Conservation (phyloP, 805 yeast genomes). For the Jamesozyma spencerorum region DNA sequence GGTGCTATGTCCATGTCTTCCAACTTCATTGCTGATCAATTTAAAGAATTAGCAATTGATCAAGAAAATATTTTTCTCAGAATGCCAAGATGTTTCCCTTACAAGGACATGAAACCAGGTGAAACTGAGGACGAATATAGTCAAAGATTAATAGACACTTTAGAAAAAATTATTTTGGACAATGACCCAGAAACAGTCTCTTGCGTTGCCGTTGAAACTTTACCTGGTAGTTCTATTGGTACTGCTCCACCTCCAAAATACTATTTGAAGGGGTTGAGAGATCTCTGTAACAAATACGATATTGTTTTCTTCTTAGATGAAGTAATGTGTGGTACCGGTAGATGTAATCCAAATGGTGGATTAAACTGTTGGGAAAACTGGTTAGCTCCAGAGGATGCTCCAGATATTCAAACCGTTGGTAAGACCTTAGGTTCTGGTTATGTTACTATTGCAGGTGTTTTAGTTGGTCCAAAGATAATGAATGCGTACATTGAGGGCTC, state of each 20-base stretch:
- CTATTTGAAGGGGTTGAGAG: conserved; percentile 38
- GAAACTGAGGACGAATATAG: conserved; percentile 36
- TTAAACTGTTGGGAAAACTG: conserved; percentile 41
- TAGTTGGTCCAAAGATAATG: conserved; percentile 35
- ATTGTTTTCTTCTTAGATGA: conserved; percentile 44
- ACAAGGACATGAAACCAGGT: conserved; percentile 25
- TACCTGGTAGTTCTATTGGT: conserved; percentile 41
- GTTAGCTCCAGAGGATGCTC: conserved; percentile 32
- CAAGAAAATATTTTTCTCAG: conserved; percentile 15
- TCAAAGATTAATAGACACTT: conserved; percentile 31
- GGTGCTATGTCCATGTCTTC: conserved; percentile 34
- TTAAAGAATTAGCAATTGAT: conserved; percentile 6
- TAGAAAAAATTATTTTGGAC: conserved; percentile 35
- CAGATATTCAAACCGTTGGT: conserved; percentile 42
- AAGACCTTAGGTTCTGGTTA: conserved; percentile 43
- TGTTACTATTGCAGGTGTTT: conserved; percentile 40
- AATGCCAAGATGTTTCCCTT: conserved; percentile 31
- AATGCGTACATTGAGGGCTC: conserved; percentile 34
- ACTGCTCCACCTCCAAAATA: conserved; percentile 38
- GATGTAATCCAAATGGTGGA: conserved; percentile 36
- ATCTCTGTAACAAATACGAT: conserved; percentile 44
- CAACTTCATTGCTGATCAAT: conserved; percentile 10
- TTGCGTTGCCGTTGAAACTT: conserved; percentile 38
- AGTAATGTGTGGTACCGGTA: conserved; percentile 51
- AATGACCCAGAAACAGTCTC: conserved; percentile 38